Percentiles rank a stretch among this genome's conserved stretches.
These are phyloP conservation scores for Aspergillus floridensis DNA, from an alignment of 2,329 filamentous ascomycete species.

Conservation along the genomic window DNA sequence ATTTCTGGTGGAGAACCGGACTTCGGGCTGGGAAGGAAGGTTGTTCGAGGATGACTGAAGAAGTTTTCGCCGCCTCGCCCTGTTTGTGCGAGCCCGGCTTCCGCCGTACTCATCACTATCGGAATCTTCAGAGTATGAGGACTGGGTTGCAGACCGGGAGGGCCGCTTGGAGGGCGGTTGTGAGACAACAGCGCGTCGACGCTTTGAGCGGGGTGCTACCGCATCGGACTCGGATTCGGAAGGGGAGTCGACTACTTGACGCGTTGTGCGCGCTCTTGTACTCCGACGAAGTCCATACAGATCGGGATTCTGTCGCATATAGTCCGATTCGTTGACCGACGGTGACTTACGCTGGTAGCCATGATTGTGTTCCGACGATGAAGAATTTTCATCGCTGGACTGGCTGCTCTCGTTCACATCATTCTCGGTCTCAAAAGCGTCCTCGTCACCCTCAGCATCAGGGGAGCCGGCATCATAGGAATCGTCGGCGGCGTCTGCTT, in stretches of 20 bases:
- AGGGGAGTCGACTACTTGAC: slow-evolving; percentile 62
- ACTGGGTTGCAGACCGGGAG: slow-evolving; percentile 49
- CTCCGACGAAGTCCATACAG: slow-evolving; percentile 92
- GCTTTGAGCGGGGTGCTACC: slow-evolving; percentile 48
- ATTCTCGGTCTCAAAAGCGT: slow-evolving; percentile 72
- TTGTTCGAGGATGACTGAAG: slow-evolving; percentile 63
- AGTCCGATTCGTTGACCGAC: slow-evolving; percentile 70
- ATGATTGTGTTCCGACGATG: slow-evolving; percentile 68
- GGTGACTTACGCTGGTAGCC: slow-evolving; percentile 70
- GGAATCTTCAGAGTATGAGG: slow-evolving; percentile 68
- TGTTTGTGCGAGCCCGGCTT: slow-evolving; percentile 66
- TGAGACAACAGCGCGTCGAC: slow-evolving; percentile 53
- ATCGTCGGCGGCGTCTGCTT: slow-evolving; percentile 40
- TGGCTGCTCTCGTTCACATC: slow-evolving; percentile 54
- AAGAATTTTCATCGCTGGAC: slow-evolving; percentile 59
- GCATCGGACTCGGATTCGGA: slow-evolving; percentile 71
- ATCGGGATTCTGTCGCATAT: slow-evolving; percentile 87
- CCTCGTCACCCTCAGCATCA: slow-evolving; percentile 49
- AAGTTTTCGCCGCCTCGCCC: slow-evolving; percentile 72
- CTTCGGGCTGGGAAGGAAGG: slow-evolving; percentile 68
- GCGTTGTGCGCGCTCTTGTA: slow-evolving; percentile 63
- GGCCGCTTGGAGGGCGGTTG: slow-evolving; percentile 50
- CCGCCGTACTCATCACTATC: slow-evolving; percentile 73
- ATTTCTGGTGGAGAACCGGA: slow-evolving; percentile 86
- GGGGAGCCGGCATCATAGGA: slow-evolving; percentile 39